These are phyloP conservation scores for Erodium texanum DNA, from an alignment of 441 rosid genomes.

Conservation along the genomic window DNA sequence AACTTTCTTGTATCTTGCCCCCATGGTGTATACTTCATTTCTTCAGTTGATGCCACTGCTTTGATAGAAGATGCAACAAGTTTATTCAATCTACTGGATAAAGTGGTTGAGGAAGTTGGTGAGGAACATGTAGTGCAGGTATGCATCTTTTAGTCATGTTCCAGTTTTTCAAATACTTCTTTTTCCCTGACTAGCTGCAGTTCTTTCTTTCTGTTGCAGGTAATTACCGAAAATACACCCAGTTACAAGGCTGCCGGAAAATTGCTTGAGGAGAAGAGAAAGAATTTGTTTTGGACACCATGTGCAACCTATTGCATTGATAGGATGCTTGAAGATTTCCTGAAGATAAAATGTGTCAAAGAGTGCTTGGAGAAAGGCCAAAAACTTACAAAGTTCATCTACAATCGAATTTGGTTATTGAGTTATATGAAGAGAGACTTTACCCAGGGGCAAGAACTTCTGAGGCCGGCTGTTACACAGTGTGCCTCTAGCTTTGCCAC, in stretches of 20 bases:
- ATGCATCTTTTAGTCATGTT: slow-evolving; percentile 2
- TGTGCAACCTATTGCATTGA: slow-evolving; percentile 71
- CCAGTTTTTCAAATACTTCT: not conserved
- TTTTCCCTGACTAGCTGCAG: not conserved
- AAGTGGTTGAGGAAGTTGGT: slow-evolving; percentile 85
- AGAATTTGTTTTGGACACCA: slow-evolving; percentile 86
- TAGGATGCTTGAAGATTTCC: slow-evolving; percentile 63
- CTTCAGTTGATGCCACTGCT: slow-evolving; percentile 73
- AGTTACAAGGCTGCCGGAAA: slow-evolving; percentile 70
- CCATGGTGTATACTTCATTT: slow-evolving; percentile 60
- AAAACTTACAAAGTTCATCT: slow-evolving; percentile 66
- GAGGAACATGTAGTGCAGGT: slow-evolving; percentile 86
- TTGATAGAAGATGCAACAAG: slow-evolving; percentile 51
- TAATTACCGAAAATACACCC: slow-evolving; percentile 57
- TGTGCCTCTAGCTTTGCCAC: slow-evolving; percentile 53
- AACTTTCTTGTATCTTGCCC: slow-evolving; percentile 78
- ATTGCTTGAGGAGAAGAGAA: slow-evolving; percentile 83
- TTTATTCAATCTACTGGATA: slow-evolving; percentile 64
- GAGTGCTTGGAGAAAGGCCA: slow-evolving; percentile 70
- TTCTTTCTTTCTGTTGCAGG: slow-evolving; percentile 28
- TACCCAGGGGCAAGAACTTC: slow-evolving; percentile 75
- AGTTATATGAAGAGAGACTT: slow-evolving; percentile 68
- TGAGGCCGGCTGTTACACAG: slow-evolving; percentile 51
- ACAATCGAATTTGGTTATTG: slow-evolving; percentile 54
- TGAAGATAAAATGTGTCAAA: slow-evolving; percentile 57